Evolutionary conservation across 176 grass and related monocot species (phyloP).

Genomic region (Oryza meyeriana): DNA sequence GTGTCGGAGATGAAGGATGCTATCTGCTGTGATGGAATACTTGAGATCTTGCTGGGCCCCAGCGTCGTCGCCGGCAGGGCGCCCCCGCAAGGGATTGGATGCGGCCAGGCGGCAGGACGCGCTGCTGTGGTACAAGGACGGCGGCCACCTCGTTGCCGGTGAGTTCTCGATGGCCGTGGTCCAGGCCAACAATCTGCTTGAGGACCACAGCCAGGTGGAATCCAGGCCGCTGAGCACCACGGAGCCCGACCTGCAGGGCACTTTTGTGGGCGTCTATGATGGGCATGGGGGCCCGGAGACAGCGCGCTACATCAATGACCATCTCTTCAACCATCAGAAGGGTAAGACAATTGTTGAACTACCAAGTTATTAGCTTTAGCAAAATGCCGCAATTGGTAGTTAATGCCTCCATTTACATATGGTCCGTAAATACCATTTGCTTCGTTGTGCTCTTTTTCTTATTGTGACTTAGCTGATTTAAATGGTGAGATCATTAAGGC

Average conservation of each 20-base stretch:
- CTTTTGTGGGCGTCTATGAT: slow-evolving; percentile 82
- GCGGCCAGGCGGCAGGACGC: slow-evolving; percentile 59
- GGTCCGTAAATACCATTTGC: no score
- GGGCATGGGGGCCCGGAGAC: slow-evolving; percentile 86
- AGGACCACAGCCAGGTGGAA: slow-evolving; percentile 89
- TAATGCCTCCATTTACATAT: no score
- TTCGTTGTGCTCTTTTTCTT: no score
- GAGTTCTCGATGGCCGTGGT: slow-evolving; percentile 95
- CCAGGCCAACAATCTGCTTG: slow-evolving; percentile 83
- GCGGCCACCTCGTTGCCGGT: slow-evolving; percentile 52
- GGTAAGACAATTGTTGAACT: no score
- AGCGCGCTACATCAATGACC: slow-evolving; percentile 61
- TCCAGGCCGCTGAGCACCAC: slow-evolving; percentile 56
- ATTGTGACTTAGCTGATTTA: no score
- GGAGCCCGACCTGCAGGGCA: slow-evolving; percentile 48
- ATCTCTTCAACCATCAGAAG: slow-evolving; percentile 68
- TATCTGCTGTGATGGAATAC: slow-evolving; percentile 54
- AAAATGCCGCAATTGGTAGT: no score
- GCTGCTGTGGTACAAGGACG: slow-evolving; percentile 87
- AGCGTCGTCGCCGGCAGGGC: slow-evolving; percentile 38
- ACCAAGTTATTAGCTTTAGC: no score
- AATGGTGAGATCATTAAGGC: no score
- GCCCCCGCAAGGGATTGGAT: slow-evolving; percentile 41
- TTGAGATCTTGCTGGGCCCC: slow-evolving; percentile 75
- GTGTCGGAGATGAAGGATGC: slow-evolving; percentile 64